Evolutionary conservation across 495 filamentous ascomycete genomes (phyloP).

Genomic region (Stereocaulon alpinum): DNA sequence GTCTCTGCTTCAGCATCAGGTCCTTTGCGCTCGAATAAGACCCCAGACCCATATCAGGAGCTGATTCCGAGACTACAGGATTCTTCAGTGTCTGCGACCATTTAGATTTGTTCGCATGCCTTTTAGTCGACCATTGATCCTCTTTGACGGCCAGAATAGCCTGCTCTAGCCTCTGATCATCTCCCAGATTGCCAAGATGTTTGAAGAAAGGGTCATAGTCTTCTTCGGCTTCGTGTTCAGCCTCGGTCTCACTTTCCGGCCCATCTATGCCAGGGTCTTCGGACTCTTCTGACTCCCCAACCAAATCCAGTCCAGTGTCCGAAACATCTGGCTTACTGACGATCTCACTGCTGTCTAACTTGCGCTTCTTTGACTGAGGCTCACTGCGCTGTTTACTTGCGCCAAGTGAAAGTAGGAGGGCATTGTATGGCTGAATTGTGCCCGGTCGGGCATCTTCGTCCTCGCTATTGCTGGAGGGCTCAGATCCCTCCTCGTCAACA

Average conservation of each 20-base stretch:
- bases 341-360: conserved; percentile 38
- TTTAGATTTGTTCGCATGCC: neutral
- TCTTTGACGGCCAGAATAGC: conserved; percentile 42
- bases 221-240: conserved; percentile 40
- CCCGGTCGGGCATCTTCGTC: conserved; percentile 36
- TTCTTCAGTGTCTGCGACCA: neutral
- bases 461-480: conserved; percentile 22
- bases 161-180: conserved; percentile 38
- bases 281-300: conserved; percentile 25
- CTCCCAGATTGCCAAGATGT: conserved; percentile 61
- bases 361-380: conserved; percentile 57
- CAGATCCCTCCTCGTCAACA: conserved; percentile 10
- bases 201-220: conserved; percentile 63
- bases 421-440: conserved; percentile 46
- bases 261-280: conserved; percentile 24
- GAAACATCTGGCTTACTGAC: conserved; percentile 14
- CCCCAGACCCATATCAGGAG: neutral
- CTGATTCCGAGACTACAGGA: neutral
- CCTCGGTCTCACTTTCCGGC: conserved; percentile 28
- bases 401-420: conserved; percentile 53
- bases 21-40: neutral
- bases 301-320: conserved; percentile 35
- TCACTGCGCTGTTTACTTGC: conserved; percentile 37
- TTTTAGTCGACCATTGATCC: conserved; percentile 44
- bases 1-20: conserved; percentile 38